Conservation (phyloP, 2,329 filamentous ascomycete species). For the Scedosporium apiospermum region DNA sequence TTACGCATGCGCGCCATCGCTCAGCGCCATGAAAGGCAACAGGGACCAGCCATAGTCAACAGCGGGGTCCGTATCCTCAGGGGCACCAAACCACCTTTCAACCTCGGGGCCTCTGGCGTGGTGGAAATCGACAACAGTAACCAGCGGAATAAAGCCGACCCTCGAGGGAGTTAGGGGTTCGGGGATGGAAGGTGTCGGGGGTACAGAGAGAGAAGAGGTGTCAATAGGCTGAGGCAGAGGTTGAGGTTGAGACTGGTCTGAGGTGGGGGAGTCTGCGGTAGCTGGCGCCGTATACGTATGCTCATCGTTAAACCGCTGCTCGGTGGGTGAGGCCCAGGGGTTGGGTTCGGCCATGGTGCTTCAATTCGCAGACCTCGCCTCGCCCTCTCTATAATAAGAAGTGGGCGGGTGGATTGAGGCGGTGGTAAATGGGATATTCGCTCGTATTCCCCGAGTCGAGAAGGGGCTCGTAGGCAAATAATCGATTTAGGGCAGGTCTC, state of each 20-base stretch:
- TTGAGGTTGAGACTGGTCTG: not conserved
- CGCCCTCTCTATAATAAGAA: not conserved
- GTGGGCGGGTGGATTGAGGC: not conserved
- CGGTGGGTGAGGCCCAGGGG: not conserved
- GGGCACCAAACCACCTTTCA: slow-evolving; percentile 76
- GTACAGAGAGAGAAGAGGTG: slow-evolving; percentile 7
- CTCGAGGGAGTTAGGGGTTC: slow-evolving; percentile 15
- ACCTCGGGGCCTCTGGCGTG: slow-evolving; percentile 86
- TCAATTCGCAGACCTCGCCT: not conserved
- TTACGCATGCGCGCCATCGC: slow-evolving; percentile 89
- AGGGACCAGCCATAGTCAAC: slow-evolving; percentile 81
- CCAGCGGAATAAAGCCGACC: slow-evolving; percentile 52
- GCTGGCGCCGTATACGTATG: not conserved
- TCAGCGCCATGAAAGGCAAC: slow-evolving; percentile 92
- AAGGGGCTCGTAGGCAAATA: not conserved
- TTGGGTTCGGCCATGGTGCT: not conserved
- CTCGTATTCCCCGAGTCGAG: not conserved
- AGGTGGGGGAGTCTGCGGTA: not conserved
- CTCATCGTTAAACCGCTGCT: not conserved
- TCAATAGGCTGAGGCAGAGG: not conserved
- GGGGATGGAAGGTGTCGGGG: slow-evolving; percentile 3
- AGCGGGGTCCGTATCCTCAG: slow-evolving; percentile 69
- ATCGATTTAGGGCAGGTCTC: not conserved
- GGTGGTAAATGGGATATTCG: not conserved
- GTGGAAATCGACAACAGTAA: slow-evolving; percentile 76